Base-by-base conservation (phyloP, 1,139 yeast genomes). In the Kodamaea sp. region DNA sequence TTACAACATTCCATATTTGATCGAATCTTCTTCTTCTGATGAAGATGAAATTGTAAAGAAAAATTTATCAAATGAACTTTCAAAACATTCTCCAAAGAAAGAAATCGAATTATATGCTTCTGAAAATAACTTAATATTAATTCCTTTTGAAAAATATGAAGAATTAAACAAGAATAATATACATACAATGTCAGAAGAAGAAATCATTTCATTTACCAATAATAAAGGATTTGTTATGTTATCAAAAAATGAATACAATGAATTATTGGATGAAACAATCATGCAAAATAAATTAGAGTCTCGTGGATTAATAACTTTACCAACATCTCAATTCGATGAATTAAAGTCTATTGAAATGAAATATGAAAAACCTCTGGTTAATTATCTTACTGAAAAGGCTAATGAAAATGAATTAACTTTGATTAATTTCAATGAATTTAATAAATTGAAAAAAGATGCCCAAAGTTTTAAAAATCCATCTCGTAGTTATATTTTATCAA, bases 101-200 rank as follows among this genome's bases (percentile, higher is more conserved):
- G 73, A 73, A 27, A 60, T 78, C 20, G 73, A 72, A 43, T 57
- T 62, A 20, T 79, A 73, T 49, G 83, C 82, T 1, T 60, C 66
- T 24, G 67, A 67, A 12, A 70, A 78, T 44, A 70, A 74, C 31
- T 54, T 80, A 43, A 72, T 75, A 7, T 48, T 78, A n/a, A 47
- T 82, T 20, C 68, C 83, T 3, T 52, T 57, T 35, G 75, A 68
- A 1, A 75, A 74, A 42, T 78, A 69, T 41, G 69, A 72, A 35
- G 59, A 56, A 34, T 55, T 65, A 29, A 55, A 55, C 29, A 44
- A 51, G 7, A 57, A 58, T 34, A 61, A 60, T 44, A 45, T 60
- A 9, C 40, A 49, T 20, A 39, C 60, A 5, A 44, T 62, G 29
- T 40, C 55, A 9, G 52, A 56, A 7, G 61, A 61, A 1, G 54